A percentile compares a stretch with the other conserved stretches of the same genome.
Conservation (phyloP, 2,329 filamentous ascomycete species). For the Sporothrix phasma region DNA sequence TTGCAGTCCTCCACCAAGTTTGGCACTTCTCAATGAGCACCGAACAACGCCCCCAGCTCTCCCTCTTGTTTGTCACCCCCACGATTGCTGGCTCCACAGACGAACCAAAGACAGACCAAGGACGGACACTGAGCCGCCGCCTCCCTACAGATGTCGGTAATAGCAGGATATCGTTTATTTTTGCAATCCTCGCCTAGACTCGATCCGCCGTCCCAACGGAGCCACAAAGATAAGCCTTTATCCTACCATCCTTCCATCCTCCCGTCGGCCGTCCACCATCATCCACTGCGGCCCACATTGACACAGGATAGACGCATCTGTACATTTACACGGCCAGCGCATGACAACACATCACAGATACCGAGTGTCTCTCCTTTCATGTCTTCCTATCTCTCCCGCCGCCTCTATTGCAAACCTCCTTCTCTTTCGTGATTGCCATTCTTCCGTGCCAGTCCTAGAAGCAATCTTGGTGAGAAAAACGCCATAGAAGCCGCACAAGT, state of each 20-base stretch:
- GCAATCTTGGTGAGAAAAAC: background rate
- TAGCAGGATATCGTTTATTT: background rate
- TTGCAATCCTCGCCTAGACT: background rate
- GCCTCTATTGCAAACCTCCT: background rate
- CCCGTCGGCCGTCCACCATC: background rate
- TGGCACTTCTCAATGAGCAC: background rate
- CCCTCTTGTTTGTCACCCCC: constrained; percentile 1
- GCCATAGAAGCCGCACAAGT: background rate
- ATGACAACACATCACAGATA: constrained; percentile 7
- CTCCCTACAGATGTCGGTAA: background rate
- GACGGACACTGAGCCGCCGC: background rate
- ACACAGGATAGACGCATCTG: constrained; percentile 7
- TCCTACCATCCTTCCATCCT: background rate
- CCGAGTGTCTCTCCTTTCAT: background rate
- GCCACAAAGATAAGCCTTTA: background rate
- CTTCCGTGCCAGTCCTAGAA: background rate
- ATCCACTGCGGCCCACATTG: constrained; percentile 1
- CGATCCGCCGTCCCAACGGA: background rate
- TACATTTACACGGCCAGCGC: constrained; percentile 12
- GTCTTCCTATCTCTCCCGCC: background rate
- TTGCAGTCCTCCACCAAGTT: background rate
- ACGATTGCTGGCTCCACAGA: too few relatives aligned
- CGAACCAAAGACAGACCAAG: background rate
- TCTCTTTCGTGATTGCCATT: constrained; percentile 2
- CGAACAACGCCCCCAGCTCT: background rate